Evolutionary conservation across 306 rosid species (phyloP), one percentile per base, ranked within the genome.

Genomic region (Albizia julibrissin): DNA sequence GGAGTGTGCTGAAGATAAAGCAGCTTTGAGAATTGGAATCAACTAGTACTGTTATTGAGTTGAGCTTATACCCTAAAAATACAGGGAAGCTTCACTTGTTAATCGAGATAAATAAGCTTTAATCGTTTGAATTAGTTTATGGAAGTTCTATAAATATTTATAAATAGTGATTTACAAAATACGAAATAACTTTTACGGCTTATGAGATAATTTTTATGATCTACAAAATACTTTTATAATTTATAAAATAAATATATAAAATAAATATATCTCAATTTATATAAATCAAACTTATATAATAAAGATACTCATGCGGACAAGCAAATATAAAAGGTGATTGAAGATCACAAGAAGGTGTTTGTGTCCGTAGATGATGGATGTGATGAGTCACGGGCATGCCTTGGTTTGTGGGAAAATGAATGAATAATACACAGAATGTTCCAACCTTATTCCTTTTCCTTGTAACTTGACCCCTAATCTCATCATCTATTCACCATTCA

Each of bases 381-480:
- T 22, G 31, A 12, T 12, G 34, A 69, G 81, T 90, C 92, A 92
- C 97, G 97, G 94, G 91, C 39, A 46, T 83, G 88, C 97, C 72
- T 90, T 85, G 91, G 81, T 74, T 82, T 87, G 74, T 69, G 70
- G 90, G 72, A 85, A 85, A 81, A n/a, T 69, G 50, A 87, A 84
- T 87, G 85, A 86, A 87, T 85, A 79, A 75, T 69, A 86, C 86
- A 82, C 89, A 86, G 90, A 89, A 92, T 92, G 97, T 92, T 92
- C 90, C 84, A 81, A 78, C 77, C 85, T 80, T 52, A 6, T 37
- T 37, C 8, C 27, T 1, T 56, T 16, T 21, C 65, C 65, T 58
- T 58, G 39, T 40, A 72, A 78, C 85, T 81, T 75, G 81, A 29
- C 18, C 54, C 71, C 80, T 33, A 3, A 2, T 43, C 85, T 71